Evolutionary conservation across 257 asterid species (phyloP).

Genomic region (Prunella vulgaris): DNA sequence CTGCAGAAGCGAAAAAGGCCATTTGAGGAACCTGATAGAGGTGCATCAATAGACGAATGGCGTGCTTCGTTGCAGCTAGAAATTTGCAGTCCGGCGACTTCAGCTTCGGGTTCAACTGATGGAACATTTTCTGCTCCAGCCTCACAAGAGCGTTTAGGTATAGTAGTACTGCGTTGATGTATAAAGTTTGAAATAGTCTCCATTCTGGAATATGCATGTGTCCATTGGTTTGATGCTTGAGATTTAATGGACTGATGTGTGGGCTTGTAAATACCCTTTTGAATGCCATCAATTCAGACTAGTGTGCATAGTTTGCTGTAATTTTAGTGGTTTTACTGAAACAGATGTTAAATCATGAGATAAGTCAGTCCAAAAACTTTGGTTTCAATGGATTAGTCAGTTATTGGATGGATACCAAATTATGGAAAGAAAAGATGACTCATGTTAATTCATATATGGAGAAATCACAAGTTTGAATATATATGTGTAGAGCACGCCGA

Average conservation of each 20-base stretch:
- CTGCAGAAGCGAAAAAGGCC: slow-evolving; percentile 8
- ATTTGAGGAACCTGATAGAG: neutral
- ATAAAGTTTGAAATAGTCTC: neutral
- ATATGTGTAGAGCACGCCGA: no score
- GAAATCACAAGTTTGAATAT: no score
- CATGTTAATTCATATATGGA: no score
- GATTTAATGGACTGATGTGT: neutral
- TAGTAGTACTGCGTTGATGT: neutral
- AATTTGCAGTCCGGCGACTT: no score
- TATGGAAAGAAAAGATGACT: no score
- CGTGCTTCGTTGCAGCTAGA: neutral
- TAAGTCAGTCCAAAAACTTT: no score
- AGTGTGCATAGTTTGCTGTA: neutral
- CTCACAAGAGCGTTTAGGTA: neutral
- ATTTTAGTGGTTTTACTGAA: neutral
- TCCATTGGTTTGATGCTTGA: neutral
- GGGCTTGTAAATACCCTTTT: neutral
- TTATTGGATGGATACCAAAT: no score
- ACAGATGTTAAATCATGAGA: neutral
- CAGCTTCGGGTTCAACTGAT: neutral
- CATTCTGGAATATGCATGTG: neutral
- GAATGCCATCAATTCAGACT: neutral
- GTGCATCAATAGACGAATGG: slow-evolving; percentile 11
- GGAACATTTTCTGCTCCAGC: neutral
- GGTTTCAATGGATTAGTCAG: no score